phyloP scores from a whole-genome alignment of 345 rosid species.

The Gynandropsis gynandra region DNA sequence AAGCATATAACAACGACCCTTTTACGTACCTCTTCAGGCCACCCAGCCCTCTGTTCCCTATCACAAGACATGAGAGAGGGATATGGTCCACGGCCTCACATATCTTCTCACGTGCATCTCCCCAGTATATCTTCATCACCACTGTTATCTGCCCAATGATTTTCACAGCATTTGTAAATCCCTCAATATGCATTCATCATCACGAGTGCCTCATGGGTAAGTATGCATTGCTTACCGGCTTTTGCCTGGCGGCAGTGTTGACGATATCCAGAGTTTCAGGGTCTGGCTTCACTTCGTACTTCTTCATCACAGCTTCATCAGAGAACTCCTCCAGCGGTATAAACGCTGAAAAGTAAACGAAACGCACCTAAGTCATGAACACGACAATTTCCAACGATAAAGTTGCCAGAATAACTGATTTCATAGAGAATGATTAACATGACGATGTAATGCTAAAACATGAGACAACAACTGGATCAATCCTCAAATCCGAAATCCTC shows the following conservation, averaged over 20 bases:
- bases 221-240: constrained; percentile 32
- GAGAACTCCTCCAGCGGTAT: constrained; percentile 58
- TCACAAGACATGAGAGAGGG: constrained; percentile 63
- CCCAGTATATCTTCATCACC: constrained; percentile 73
- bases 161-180: constrained; percentile 15
- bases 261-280: constrained; percentile 62
- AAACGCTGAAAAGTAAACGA: constrained; percentile 40
- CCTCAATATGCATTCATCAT: neutral
- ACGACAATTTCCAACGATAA: neutral
- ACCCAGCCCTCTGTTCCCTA: constrained; percentile 84
- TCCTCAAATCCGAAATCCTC: too few relatives aligned
- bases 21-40: constrained; percentile 50
- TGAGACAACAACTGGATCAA: too few relatives aligned
- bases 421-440: too few relatives aligned
- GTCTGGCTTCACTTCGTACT: constrained; percentile 66
- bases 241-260: constrained; percentile 46
- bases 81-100: constrained; percentile 66
- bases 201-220: neutral
- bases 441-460: too few relatives aligned
- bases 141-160: constrained; percentile 33
- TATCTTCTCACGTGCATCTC: constrained; percentile 80
- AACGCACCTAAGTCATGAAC: constrained; percentile 13
- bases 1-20: too few relatives aligned
- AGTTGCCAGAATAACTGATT: too few relatives aligned
- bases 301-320: constrained; percentile 54